phyloP scores from a whole-genome alignment of 1,284 basidiomycete genomes.

The Volvariella surrecta region DNA sequence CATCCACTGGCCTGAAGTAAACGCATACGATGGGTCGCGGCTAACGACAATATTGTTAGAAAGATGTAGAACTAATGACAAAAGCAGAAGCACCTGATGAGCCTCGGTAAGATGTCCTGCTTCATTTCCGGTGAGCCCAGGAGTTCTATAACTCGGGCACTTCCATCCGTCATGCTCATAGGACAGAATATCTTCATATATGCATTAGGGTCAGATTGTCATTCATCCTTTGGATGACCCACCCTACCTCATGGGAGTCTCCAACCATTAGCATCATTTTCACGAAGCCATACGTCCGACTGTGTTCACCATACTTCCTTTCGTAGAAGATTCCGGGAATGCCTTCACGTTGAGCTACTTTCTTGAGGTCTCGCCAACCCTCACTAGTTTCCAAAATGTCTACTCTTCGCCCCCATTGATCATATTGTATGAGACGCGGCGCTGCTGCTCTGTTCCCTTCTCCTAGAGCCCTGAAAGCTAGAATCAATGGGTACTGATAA shows the following conservation, averaged over 20 bases:
- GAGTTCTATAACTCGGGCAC: conserved; percentile 63
- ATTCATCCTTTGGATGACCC: not conserved
- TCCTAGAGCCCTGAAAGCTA: conserved; percentile 42
- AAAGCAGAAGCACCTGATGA: conserved; percentile 41
- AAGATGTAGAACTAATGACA: not conserved
- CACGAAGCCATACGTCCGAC: conserved; percentile 54
- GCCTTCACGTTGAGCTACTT: conserved; percentile 62
- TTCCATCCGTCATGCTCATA: conserved; percentile 73
- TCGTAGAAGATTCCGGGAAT: conserved; percentile 57
- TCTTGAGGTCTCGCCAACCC: conserved; percentile 66
- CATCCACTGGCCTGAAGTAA: conserved; percentile 81
- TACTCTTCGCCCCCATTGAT: conserved; percentile 60
- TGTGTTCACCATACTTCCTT: conserved; percentile 45
- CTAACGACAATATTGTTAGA: conserved; percentile 22
- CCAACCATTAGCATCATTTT: conserved; percentile 53
- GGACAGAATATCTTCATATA: conserved; percentile 54
- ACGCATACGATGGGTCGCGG: conserved; percentile 54
- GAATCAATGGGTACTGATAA: conserved; percentile 7
- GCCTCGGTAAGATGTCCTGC: conserved; percentile 42
- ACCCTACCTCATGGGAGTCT: conserved; percentile 51
- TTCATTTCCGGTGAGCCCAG: conserved; percentile 54
- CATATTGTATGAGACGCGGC: conserved; percentile 53
- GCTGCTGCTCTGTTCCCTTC: conserved; percentile 29
- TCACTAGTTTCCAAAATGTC: conserved; percentile 62
- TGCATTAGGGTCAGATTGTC: conserved; percentile 1